Conservation (phyloP, 2,329 filamentous ascomycete species). For the Cordyceps tenuipes region DNA sequence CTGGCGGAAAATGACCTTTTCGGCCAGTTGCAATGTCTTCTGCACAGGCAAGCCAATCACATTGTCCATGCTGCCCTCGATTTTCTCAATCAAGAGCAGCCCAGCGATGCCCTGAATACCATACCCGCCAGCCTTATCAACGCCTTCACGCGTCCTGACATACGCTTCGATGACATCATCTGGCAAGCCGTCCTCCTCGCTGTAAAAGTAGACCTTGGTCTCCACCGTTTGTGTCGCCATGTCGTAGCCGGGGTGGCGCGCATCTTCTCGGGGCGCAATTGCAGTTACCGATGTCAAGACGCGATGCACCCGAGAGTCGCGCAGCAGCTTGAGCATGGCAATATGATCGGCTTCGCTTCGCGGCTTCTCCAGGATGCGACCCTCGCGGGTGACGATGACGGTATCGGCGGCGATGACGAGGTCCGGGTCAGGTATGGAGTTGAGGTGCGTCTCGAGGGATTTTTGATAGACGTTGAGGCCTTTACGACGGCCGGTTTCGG, state of each 20-base stretch:
- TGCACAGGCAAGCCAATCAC: conserved; percentile 85
- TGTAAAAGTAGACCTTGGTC: conserved; percentile 81
- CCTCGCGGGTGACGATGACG: conserved; percentile 68
- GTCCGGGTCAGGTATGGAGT: conserved; percentile 57
- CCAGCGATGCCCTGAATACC: conserved; percentile 84
- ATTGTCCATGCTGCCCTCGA: conserved; percentile 88
- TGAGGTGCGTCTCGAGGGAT: conserved; percentile 34
- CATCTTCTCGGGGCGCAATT: conserved; percentile 75
- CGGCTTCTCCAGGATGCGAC: conserved; percentile 86
- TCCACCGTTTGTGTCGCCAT: conserved; percentile 78
- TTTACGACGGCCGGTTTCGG: conserved; percentile 78
- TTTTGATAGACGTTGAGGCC: conserved; percentile 60
- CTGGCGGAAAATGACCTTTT: conserved; percentile 75
- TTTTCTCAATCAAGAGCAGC: conserved; percentile 77
- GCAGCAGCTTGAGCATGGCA: conserved; percentile 70
- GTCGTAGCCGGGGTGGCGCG: conserved; percentile 76
- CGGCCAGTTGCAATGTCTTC: conserved; percentile 69
- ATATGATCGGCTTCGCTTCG: conserved; percentile 72
- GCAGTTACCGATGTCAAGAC: conserved; percentile 80
- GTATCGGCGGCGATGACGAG: conserved; percentile 89
- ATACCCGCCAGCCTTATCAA: conserved; percentile 94
- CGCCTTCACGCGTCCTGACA: conserved; percentile 79
- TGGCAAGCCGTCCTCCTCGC: conserved; percentile 44
- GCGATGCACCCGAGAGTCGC: conserved; percentile 69
- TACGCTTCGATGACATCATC: conserved; percentile 80